These are phyloP conservation scores for Petunia secreta DNA, from an alignment of 257 asterid genomes.

Conservation along the genomic window DNA sequence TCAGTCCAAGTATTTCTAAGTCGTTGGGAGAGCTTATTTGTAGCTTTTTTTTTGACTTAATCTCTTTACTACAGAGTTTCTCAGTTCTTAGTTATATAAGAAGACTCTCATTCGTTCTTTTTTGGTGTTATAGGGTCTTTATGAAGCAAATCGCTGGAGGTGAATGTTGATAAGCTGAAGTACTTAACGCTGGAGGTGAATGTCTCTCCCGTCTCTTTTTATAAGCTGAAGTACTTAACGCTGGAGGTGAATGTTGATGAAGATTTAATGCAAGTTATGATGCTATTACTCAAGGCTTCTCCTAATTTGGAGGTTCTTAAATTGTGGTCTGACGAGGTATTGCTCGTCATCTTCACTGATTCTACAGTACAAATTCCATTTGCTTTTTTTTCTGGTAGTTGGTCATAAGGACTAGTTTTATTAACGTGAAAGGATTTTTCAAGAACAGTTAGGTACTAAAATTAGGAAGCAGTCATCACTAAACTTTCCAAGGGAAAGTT, in stretches of 20 bases:
- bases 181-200: not conserved
- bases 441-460: not conserved
- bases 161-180: not conserved
- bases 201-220: not conserved
- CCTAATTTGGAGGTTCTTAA: constrained; percentile 22
- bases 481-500: not conserved
- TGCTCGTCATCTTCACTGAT: not conserved
- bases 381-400: not conserved
- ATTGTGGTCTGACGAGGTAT: constrained; percentile 1
- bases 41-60: not conserved
- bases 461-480: not conserved
- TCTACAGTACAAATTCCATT: not conserved
- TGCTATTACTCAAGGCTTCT: not conserved
- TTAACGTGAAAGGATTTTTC: not conserved
- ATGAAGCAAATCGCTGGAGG: not conserved
- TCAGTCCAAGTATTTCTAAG: not conserved
- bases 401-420: not conserved
- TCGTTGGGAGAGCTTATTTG: not conserved
- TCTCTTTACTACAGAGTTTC: not conserved
- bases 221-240: constrained; percentile 1
- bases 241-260: constrained; percentile 4
- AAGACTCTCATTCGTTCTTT: not conserved
- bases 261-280: constrained; percentile 2
- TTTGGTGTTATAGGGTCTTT: not conserved
- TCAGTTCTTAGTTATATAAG: not conserved